These are phyloP conservation scores for Chamaenerion angustifolium DNA, from an alignment of 345 rosid species.

Conservation along the genomic window DNA sequence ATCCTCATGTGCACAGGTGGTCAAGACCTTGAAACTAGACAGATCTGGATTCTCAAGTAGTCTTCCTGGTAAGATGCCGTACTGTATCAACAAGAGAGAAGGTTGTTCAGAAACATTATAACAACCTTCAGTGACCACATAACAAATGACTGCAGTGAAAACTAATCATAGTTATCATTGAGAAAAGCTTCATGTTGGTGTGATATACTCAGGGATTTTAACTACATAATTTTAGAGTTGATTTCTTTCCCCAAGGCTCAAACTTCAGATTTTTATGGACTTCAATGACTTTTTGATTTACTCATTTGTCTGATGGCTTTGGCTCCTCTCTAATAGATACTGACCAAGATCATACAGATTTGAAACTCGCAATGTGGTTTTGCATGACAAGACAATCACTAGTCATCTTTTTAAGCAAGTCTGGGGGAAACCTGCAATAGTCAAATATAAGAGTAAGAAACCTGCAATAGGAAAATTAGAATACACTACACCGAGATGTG, in stretches of 20 bases:
- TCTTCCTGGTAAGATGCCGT: constrained; percentile 55
- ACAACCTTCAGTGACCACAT: too few relatives aligned
- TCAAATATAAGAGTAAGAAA: constrained; percentile 11
- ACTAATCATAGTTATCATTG: too few relatives aligned
- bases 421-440: constrained; percentile 53
- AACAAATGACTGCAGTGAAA: too few relatives aligned
- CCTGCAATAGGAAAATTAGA: constrained; percentile 20
- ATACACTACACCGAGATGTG: background rate
- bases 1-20: constrained; percentile 54
- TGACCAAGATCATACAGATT: background rate
- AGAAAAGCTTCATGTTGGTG: too few relatives aligned
- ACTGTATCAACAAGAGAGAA: constrained; percentile 25
- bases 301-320: too few relatives aligned
- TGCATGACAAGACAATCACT: constrained; percentile 86
- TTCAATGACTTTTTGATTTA: too few relatives aligned
- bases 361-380: constrained; percentile 59
- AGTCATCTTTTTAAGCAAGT: constrained; percentile 42
- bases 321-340: background rate
- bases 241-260: too few relatives aligned
- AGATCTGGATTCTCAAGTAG: constrained; percentile 31
- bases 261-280: background rate
- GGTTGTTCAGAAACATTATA: background rate
- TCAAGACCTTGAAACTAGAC: constrained; percentile 49
- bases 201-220: too few relatives aligned
- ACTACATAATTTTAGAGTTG: too few relatives aligned